Evolutionary conservation across 2,329 filamentous ascomycete genomes (phyloP).

Genomic region (Onygenales sp.): DNA sequence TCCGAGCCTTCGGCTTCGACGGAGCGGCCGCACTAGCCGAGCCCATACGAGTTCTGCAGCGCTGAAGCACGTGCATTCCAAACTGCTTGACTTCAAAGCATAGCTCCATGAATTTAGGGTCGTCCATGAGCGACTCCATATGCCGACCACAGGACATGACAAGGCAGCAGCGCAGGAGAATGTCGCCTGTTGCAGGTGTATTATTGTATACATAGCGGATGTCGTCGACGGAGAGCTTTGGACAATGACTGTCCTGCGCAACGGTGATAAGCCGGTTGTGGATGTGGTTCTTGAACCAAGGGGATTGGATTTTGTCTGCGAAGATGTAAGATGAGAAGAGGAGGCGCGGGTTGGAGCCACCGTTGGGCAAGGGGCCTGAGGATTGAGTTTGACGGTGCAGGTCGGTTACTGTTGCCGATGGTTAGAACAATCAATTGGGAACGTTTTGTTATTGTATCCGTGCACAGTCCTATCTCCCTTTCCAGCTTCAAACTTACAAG

Average conservation of each 20-base stretch:
- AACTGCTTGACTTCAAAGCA: not conserved
- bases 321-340: conserved; percentile 3
- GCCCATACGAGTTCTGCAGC: not conserved
- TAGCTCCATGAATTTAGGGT: not conserved
- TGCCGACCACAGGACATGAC: not conserved
- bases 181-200: not conserved
- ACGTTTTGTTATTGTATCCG: not conserved
- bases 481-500: not conserved
- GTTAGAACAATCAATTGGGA: not conserved
- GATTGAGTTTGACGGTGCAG: not conserved
- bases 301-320: conserved; percentile 1
- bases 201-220: not conserved
- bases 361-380: not conserved
- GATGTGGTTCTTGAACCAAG: conserved; percentile 2
- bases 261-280: not conserved
- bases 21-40: not conserved
- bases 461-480: too few species aligned
- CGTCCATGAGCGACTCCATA: not conserved
- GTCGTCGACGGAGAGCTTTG: not conserved
- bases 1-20: not conserved
- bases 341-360: not conserved
- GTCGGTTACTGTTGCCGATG: not conserved
- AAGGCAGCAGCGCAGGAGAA: not conserved
- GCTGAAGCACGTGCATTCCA: not conserved
- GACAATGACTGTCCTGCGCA: not conserved